Conservation (phyloP, 2,329 filamentous ascomycete genomes). For the Curvularia sp. region DNA sequence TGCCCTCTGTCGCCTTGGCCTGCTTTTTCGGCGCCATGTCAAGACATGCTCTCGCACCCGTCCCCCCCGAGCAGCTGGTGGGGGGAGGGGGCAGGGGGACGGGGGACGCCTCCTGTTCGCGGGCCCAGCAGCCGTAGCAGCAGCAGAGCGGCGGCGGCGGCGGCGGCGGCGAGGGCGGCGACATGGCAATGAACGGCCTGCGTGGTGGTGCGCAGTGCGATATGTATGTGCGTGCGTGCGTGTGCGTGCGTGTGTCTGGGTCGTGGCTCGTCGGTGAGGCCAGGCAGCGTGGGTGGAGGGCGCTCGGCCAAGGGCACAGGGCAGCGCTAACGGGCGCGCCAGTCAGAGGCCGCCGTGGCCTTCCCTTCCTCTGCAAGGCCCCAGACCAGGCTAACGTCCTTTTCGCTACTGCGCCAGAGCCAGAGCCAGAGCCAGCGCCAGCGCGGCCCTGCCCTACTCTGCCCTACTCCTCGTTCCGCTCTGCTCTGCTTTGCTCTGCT, state of each 20-base stretch:
- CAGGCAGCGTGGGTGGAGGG: constrained; percentile 9
- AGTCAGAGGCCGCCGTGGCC: constrained; percentile 28
- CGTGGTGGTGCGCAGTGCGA: no score
- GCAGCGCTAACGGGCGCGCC: constrained; percentile 31
- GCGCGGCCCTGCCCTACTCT: no score
- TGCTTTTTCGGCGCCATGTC: constrained; percentile 1
- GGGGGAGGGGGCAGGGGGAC: neutral
- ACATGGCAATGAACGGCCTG: no score
- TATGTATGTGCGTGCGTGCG: no score
- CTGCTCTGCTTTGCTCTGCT: neutral
- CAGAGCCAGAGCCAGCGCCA: no score
- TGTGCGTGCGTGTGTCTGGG: no score
- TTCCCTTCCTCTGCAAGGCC: constrained; percentile 4
- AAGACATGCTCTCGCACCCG: constrained; percentile 1
- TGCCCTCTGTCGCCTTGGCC: constrained; percentile 5
- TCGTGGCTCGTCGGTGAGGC: neutral
- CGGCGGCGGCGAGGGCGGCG: constrained; percentile 2
- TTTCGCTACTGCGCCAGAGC: constrained; percentile 29
- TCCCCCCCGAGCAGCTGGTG: neutral
- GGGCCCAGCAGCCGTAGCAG: neutral
- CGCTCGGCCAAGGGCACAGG: constrained; percentile 24
- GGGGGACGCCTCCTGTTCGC: constrained; percentile 14
- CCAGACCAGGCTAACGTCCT: constrained; percentile 31
- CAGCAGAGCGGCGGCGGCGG: neutral
- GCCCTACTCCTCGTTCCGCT: neutral